Base-by-base conservation (phyloP, 345 rosid species). In the Moricandia arvensis region DNA sequence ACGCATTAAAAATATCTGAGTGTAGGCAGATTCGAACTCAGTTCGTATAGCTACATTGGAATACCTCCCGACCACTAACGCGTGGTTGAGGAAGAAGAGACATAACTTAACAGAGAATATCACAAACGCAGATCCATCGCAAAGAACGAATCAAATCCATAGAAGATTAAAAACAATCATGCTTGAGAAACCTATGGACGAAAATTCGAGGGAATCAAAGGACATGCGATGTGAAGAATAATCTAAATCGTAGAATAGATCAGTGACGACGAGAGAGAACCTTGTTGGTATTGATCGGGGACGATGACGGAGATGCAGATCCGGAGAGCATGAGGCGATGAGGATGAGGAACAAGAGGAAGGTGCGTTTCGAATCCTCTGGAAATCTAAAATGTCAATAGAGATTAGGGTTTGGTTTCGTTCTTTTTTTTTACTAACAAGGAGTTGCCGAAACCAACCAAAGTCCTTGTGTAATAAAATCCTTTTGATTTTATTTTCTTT, bases 341-440 rank as follows among this genome's bases (percentile, higher is more conserved):
- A 63, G 68, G 80, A 77, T 77, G 71, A 77, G 80, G 29, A 71
- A 71, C 62, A 72, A 71, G 72, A 65, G 72, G 76, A 65, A 65
- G 49, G 66, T 7, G 66, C 80, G 80, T 63, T 77, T 70, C 75
- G 61, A 70, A 62, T 76, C 71, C 75, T n/a, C 58, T 69, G 66
- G 45, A 10, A 38, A 38, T 38, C 45, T 38, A 38, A 64, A 71
- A 77, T 71, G 62, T 41, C 37, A 7, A 29, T 64, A 9, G 6
- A 58, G 59, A 71, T 77, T 77, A 71, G 80, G 80, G 80, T 72
- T 77, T 65, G 76, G 80, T 71, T 43, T 68, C 38, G 2, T 29
- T 16, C 0, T 35, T 4, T 54, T 10, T 29, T n/a, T 55, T n/a
- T 60, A 67, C 62, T 59, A 67, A 45, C 30, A 67, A 55, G 17